Conservation (phyloP, 345 rosid genomes). For the Moricandia moricandioides region DNA sequence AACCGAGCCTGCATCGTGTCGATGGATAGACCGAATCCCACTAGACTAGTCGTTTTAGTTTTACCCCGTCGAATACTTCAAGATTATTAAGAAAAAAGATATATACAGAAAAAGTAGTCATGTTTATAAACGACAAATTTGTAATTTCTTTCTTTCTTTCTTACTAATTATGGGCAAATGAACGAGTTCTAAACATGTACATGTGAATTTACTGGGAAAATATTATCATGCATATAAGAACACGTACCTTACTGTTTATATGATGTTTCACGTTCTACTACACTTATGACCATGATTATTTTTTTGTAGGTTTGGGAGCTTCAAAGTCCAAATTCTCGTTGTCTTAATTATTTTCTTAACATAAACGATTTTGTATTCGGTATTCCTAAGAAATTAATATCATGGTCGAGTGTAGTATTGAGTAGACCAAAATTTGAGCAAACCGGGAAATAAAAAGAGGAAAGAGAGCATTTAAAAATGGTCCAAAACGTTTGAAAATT, state of each 20-base stretch:
- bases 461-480: slow-evolving; percentile 31
- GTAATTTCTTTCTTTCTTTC: neutral
- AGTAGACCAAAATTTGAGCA: slow-evolving; percentile 35
- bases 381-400: neutral
- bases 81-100: neutral
- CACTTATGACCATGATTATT: slow-evolving; percentile 27
- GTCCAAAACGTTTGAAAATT: slow-evolving; percentile 20
- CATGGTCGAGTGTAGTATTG: slow-evolving; percentile 34
- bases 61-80: no score
- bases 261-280: slow-evolving; percentile 26
- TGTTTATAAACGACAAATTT: neutral
- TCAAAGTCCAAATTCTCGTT: slow-evolving; percentile 13
- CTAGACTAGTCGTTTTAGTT: neutral
- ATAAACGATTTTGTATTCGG: neutral
- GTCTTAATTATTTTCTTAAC: neutral
- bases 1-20: no score
- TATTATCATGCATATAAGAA: neutral
- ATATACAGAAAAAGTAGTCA: neutral
- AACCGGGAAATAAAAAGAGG: slow-evolving; percentile 28
- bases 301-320: slow-evolving; percentile 16
- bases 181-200: slow-evolving; percentile 7
- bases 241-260: slow-evolving; percentile 6
- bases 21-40: neutral
- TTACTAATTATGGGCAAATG: neutral
- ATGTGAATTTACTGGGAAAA: neutral